These are phyloP conservation scores for Physcia stellaris DNA, from an alignment of 495 filamentous ascomycete genomes.

Conservation along the genomic window DNA sequence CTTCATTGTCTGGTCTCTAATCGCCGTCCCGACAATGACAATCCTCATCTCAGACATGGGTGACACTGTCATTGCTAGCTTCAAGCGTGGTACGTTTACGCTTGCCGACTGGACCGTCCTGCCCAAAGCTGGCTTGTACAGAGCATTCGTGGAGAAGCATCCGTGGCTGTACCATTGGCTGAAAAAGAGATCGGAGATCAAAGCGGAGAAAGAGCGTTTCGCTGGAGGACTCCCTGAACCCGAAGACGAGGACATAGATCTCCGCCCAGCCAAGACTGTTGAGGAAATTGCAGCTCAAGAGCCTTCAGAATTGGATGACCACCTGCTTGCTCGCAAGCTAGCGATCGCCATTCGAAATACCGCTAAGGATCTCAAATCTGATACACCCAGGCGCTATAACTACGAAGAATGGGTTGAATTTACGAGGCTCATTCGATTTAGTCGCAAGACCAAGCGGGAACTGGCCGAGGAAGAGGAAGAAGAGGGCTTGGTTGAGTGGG, in stretches of 20 bases:
- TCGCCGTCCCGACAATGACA: conserved; percentile 56
- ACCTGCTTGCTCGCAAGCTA: conserved; percentile 35
- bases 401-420: conserved; percentile 56
- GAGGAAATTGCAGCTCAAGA: conserved; percentile 30
- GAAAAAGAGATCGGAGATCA: conserved; percentile 17
- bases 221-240: conserved; percentile 33
- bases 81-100: conserved; percentile 37
- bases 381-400: conserved; percentile 31
- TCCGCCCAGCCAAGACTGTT: conserved; percentile 22
- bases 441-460: conserved; percentile 22
- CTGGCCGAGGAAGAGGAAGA: conserved; percentile 35
- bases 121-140: conserved; percentile 38
- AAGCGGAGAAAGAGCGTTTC: conserved; percentile 29
- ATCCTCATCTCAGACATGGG: conserved; percentile 51
- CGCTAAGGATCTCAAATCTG: conserved; percentile 30
- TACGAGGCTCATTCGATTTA: conserved; percentile 46
- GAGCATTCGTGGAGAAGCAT: conserved; percentile 24
- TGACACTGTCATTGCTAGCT: conserved; percentile 42
- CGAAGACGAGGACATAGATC: conserved; percentile 14
- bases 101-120: conserved; percentile 47
- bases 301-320: conserved; percentile 19
- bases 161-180: conserved; percentile 30
- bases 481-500: conserved; percentile 46
- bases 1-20: conserved; percentile 73
- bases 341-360: conserved; percentile 38